Evolutionary conservation across 164 flowering plant genomes (phyloP).

Genomic region (Umbellularia californica): DNA sequence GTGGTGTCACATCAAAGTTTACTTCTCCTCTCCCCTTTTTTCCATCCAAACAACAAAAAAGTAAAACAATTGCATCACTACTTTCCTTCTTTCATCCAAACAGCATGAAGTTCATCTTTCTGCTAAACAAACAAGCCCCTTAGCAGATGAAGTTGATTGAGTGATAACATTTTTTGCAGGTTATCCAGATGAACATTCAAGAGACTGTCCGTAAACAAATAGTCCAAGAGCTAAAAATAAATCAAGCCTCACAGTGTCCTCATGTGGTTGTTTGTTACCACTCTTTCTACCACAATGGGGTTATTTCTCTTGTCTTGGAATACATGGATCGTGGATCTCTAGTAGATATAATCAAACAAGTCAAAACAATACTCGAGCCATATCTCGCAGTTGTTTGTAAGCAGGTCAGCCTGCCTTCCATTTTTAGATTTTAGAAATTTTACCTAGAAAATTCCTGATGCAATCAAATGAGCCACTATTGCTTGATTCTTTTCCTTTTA

Average conservation of each 20-base stretch:
- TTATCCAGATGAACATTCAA: slow-evolving; percentile 91
- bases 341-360: slow-evolving; percentile 77
- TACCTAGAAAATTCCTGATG: not conserved
- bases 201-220: slow-evolving; percentile 94
- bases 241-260: slow-evolving; percentile 83
- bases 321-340: slow-evolving; percentile 99
- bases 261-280: slow-evolving; percentile 87
- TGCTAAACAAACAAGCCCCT: not conserved
- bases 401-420: slow-evolving; percentile 46
- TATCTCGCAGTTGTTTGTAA: slow-evolving; percentile 94
- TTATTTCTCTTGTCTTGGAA: slow-evolving; percentile 87
- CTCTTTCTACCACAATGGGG: slow-evolving; percentile 96
- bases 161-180: slow-evolving; percentile 41
- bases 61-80: too few species aligned
- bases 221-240: slow-evolving; percentile 94
- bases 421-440: not conserved
- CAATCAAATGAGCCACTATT: not conserved
- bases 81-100: too few species aligned
- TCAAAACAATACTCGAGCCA: slow-evolving; percentile 92
- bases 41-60: too few species aligned
- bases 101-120: too few species aligned
- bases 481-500: not conserved
- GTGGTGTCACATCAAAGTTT: too few species aligned
- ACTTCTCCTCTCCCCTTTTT: too few species aligned
- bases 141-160: not conserved